A percentile compares a stretch with the other conserved stretches of the same genome.
Conservation (phyloP, 768 basidiomycete species). For the Suillus subaureus region DNA sequence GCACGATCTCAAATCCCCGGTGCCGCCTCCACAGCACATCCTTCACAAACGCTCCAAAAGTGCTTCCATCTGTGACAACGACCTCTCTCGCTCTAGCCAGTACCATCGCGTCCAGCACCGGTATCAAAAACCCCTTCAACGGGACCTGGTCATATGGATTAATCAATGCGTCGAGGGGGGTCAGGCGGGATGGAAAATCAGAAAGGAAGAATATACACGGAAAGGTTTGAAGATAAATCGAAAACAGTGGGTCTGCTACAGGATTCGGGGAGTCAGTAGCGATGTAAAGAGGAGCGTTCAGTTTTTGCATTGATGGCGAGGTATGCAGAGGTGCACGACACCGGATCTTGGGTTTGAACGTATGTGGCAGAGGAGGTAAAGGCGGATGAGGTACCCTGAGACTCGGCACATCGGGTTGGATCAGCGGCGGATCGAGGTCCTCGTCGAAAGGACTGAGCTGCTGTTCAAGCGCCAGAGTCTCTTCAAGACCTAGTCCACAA, state of each 20-base stretch:
- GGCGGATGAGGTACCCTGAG: conserved; percentile 29
- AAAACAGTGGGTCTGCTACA: conserved; percentile 42
- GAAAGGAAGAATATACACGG: conserved; percentile 64
- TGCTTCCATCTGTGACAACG: conserved; percentile 73
- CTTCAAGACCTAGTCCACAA: conserved; percentile 43
- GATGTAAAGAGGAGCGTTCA: conserved; percentile 53
- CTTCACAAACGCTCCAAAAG: conserved; percentile 51
- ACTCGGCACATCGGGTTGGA: conserved; percentile 21
- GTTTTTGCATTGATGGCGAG: conserved; percentile 27
- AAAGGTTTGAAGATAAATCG: conserved; percentile 51
- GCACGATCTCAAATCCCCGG: conserved; percentile 52
- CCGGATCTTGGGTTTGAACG: conserved; percentile 12
- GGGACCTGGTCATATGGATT: conserved; percentile 52
- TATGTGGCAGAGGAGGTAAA: conserved; percentile 26
- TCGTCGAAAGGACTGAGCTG: conserved; percentile 3
- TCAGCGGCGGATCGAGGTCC: conserved; percentile 20
- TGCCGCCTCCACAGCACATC: conserved; percentile 68
- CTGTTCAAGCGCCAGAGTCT: conserved; percentile 35
- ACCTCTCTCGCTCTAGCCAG: conserved; percentile 59
- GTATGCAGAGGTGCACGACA: conserved; percentile 48
- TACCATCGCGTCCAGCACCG: conserved; percentile 74
- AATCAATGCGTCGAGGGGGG: conserved; percentile 35
- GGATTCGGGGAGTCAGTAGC: conserved; percentile 31
- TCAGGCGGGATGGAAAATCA: conserved; percentile 46
- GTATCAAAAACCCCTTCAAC: conserved; percentile 52